Percentiles rank a stretch among this genome's conserved stretches.
phyloP scores from a whole-genome alignment of 2,329 filamentous ascomycete genomes.

The Colletotrichum sp. region DNA sequence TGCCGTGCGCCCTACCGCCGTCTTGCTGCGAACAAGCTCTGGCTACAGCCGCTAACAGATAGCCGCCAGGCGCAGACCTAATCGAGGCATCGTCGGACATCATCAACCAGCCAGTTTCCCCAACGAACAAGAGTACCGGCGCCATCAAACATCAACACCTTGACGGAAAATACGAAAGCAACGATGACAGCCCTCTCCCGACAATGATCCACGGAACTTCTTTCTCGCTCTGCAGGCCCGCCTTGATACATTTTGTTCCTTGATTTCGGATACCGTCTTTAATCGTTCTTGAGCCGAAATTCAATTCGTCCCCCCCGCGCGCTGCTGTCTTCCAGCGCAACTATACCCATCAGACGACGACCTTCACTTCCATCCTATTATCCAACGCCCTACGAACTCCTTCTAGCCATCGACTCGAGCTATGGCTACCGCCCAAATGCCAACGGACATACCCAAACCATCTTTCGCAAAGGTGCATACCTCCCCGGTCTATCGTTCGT shows the following conservation, averaged over 20 bases:
- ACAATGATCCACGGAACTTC: constrained; percentile 62
- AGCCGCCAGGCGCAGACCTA: constrained; percentile 8
- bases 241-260: constrained; percentile 59
- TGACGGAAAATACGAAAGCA: constrained; percentile 21
- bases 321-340: constrained; percentile 18
- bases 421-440: constrained; percentile 55
- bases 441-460: constrained; percentile 58
- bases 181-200: constrained; percentile 45
- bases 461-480: constrained; percentile 77
- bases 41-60: constrained; percentile 7
- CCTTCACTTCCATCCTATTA: constrained; percentile 20
- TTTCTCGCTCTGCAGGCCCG: constrained; percentile 53
- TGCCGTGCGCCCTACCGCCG: constrained; percentile 1
- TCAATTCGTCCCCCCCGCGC: constrained; percentile 17
- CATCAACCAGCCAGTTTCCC: neutral
- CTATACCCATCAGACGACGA: constrained; percentile 10
- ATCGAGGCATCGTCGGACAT: neutral
- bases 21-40: neutral
- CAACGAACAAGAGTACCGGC: neutral
- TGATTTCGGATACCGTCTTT: constrained; percentile 47
- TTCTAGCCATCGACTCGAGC: neutral
- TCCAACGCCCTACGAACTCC: neutral
- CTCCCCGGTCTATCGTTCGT: neutral
- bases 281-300: constrained; percentile 22
- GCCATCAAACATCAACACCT: constrained; percentile 6